Base-by-base conservation (phyloP, 78 protist genomes). In the Corallochytrium limacisporum region DNA sequence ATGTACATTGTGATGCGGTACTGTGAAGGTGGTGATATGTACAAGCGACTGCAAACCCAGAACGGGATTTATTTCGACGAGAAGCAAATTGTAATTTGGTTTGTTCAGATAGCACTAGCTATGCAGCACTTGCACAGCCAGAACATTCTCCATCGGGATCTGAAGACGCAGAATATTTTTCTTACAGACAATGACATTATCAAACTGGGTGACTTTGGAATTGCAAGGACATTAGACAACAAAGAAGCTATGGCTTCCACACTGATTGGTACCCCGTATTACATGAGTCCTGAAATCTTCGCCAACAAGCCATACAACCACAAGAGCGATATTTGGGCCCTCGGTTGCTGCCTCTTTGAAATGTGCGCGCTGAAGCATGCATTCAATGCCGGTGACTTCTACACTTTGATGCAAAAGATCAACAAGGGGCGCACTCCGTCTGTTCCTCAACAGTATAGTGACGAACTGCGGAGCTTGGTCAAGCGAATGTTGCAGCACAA, bases 341-440 rank as follows among this genome's bases (percentile, higher is more conserved):
- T 53, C 37, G 59, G 59, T n/a, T 75, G 81, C 63, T 65, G 69
- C 69, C 36, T 75, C 15, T 75, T 60, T 66, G 86, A 81, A 50
- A 66, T 81, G 82, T 49, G 62, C 3, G 73, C 74, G 29, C n/a
- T 74, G 48, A 61, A 65, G 31, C 86, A 81, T 65, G 86, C 81
- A 29, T 81, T 81, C 38, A 76, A 81, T 67, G 81, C 82, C 32
- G 56, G 67, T 28, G 76, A 67, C 24, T 73, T 81, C 81, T 66
- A 62, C 22, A 12, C 63, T 35, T 24, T 81, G n/a, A 81, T 81
- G 24, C 22, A 62, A 6, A 71, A 81, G 28, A 70, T 81, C 3
- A 39, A 73, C 20, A 36, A 49, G 8, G 86, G 78, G 29, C 31
- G 59, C 26, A 72, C 81, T 36, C 31, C 57, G n/a, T 66, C 71